Base-by-base conservation (phyloP, 345 rosid genomes). In the Melaleuca alternifolia region DNA sequence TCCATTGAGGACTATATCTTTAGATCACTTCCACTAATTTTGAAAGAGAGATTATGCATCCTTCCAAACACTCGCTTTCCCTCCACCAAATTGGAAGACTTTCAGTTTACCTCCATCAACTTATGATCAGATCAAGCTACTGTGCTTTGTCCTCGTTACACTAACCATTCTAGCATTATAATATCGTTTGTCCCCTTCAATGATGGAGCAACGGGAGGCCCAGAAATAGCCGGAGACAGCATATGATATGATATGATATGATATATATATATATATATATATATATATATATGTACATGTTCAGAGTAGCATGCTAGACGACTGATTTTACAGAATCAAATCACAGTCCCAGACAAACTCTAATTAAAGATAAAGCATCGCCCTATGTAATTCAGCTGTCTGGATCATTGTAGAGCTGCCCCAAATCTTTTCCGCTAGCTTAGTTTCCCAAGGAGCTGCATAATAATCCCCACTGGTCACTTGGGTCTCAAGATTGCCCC, bases 361-460 rank as follows among this genome's bases (percentile, higher is more conserved):
- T 84, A 7, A 24, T 84, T 82, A 83, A 59, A 59, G 53, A 84
- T 51, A 57, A 12, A 24, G 30, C 21, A 18, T 37, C 37, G 48
- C 48, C 81, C 84, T 51, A 83, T 87, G 81, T 84, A 87, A 48
- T 89, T 89, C 87, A 91, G 92, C 91, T 89, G 93, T 92, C 91
- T 75, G 90, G 85, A 87, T 51, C 91, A 85, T 88, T 85, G n/a
- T 87, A 88, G 86, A 83, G 88, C 88, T 87, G 89, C 65, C 85
- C 90, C 90, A 88, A 92, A 71, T 71, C 81, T 18, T 71, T 71
- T 37, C 26, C 18, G 26, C 81, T 37, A 20, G 81, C 26, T 52
- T 37, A 71, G 48, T 90, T 92, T 82, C 26, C 76, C 57, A 87
- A 86, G 89, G 33, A 61, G 83, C 87, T 71, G 81, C 81, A 71